These are phyloP conservation scores for Naumovozyma castellii DNA, from an alignment of 805 yeast genomes.

Conservation along the genomic window DNA sequence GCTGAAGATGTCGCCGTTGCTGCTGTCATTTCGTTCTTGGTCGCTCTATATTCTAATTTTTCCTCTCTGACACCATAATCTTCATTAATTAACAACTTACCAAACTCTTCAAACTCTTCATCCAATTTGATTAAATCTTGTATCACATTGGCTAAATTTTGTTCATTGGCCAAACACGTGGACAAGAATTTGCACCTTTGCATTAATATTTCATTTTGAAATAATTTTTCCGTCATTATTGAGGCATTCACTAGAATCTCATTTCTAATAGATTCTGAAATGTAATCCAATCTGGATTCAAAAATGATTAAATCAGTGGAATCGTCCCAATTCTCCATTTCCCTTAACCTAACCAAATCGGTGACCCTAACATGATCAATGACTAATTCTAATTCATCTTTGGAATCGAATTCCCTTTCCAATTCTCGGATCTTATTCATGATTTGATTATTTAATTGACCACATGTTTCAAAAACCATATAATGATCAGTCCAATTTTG, in stretches of 20 bases:
- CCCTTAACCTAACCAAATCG: conserved; percentile 38
- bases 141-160: conserved; percentile 20
- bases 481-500: conserved; percentile 12
- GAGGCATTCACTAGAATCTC: conserved; percentile 50
- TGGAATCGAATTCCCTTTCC: conserved; percentile 40
- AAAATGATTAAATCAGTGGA: conserved; percentile 34
- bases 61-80: background rate
- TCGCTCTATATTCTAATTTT: background rate
- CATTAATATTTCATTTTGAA: conserved; percentile 22
- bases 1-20: background rate
- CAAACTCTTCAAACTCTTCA: conserved; percentile 31
- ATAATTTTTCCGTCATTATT: conserved; percentile 42
- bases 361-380: conserved; percentile 37
- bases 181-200: conserved; percentile 19
- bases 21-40: background rate
- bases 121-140: conserved; percentile 28
- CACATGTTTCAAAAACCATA: conserved; percentile 19
- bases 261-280: conserved; percentile 42
- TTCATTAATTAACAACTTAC: conserved; percentile 10
- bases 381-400: conserved; percentile 44
- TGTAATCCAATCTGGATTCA: conserved; percentile 32
- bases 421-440: conserved; percentile 42
- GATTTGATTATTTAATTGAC: conserved; percentile 21
- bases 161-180: conserved; percentile 11
- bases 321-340: conserved; percentile 48